Conservation (phyloP, 1,284 basidiomycete species). For the Leccinum solheimii region DNA sequence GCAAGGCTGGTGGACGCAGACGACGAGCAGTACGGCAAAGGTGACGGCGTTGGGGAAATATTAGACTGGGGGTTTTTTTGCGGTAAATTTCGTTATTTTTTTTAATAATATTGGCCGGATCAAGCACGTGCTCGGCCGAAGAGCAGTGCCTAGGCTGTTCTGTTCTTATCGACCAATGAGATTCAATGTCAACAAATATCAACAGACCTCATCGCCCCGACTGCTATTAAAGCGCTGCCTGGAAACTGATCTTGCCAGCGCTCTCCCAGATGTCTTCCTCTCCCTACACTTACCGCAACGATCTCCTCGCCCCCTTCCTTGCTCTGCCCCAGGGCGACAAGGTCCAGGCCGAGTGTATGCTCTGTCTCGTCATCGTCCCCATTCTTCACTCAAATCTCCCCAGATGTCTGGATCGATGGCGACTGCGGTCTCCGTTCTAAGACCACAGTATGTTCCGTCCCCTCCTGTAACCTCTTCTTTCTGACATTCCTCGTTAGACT, state of each 20-base stretch:
- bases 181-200: conserved; percentile 23
- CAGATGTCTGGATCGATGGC: conserved; percentile 96
- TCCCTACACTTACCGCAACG: conserved; percentile 60
- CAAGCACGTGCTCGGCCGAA: conserved; percentile 14
- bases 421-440: conserved; percentile 91
- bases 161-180: conserved; percentile 37
- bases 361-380: conserved; percentile 14
- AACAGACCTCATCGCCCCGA: conserved; percentile 21
- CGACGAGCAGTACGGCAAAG: conserved; percentile 50
- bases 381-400: conserved; percentile 17
- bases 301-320: conserved; percentile 86
- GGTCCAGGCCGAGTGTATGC: conserved; percentile 89
- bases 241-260: background rate
- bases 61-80: conserved; percentile 10
- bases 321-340: conserved; percentile 83
- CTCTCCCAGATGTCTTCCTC: conserved; percentile 26
- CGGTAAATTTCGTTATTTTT: background rate
- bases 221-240: conserved; percentile 24
- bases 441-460: conserved; percentile 67
- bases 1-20: conserved; percentile 60
- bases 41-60: conserved; percentile 28
- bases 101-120: conserved; percentile 5
- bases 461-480: conserved; percentile 3
- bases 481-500: conserved; percentile 51
- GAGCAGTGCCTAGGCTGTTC: background rate